Base-by-base conservation (phyloP, 2,329 filamentous ascomycete genomes). In the Claviceps sp. region DNA sequence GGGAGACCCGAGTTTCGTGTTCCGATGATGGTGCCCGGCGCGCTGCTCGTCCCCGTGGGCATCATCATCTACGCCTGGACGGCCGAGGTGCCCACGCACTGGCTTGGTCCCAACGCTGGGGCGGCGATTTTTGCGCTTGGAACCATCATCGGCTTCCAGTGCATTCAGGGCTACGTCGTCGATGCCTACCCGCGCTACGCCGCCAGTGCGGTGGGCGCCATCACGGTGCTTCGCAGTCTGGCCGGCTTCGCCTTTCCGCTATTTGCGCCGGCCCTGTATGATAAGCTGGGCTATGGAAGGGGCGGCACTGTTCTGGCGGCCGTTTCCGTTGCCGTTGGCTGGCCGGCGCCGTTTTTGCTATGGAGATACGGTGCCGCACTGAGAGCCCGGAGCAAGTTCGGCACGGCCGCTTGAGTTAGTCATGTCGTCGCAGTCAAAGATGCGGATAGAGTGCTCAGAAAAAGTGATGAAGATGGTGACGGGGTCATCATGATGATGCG, bases 231-330 rank as follows among this genome's bases (percentile, higher is more conserved):
- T 40, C 66, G 73, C 4, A 73, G 67, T 34, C 59, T 79, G 11
- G 73, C 73, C 3, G 74, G 73, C 2, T 75, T 77, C 26, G 72
- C 71, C 7, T 70, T 79, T 49, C 76, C 76, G 11, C 65, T 79
- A 1, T 76, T 77, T 40, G 74, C 71, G 1, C 70, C 72, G 1
- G 55, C 54, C 11, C 65, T 79, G 65, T 78, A 76, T 56, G 56
- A 58, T 0, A 50, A 43, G 1, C 61, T 74, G 7, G 70, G 69
- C 2, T 71, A 72, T 42, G 71, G 70, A 1, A 67, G 63, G 63
- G 70, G 70, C 1, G 70, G 69, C 48, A 70, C 63, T 1, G 49
- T 72, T n/a, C 59, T 77, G 43, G 75, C 70, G 0, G 64, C 67
- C 34, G 51, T 68, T 5, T 65, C 63, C 0, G 58, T 82, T 5